Base-by-base conservation (phyloP, 2,329 filamentous ascomycete species). In the Penicillium glabrum region DNA sequence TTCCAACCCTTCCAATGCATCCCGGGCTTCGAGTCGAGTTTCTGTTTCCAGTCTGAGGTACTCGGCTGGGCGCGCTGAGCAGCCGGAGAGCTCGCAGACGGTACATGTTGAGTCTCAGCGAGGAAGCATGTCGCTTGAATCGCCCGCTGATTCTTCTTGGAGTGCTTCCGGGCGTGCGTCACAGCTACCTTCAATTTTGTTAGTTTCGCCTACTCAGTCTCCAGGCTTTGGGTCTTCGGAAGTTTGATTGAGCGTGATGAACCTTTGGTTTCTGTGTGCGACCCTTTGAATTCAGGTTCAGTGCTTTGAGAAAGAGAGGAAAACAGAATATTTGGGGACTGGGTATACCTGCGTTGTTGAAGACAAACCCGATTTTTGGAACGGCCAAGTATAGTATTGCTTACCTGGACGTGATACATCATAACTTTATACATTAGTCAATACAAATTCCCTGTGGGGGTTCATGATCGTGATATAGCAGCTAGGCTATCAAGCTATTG, bases 191-290 rank as follows among this genome's bases (percentile, higher is more conserved):
- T 52, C 39, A 19, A 50, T 54, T 29, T 29, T 44, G 19, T 39
- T 44, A 3, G 50, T 56, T 29, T 41, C 47, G 19, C 33, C 46
- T 4, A 52, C 56, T 27, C 44, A 47, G 1, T 37, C 59, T 35
- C 45, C 57, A 27, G 10, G 55, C 27, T 53, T 58, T 27, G 43
- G 48, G 16, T 43, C 58, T 47, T 58, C 53, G 16, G 57, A 58
- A 27, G 37, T 21, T 29, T 57, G 44, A 46, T 35, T 9, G 2
- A 31, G 11, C 27, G 6, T 35, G 48, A 29, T 27, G 21, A 41
- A 9, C 14, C 10, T 10, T 26, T 9, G 11, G 11, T 19, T 11
- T 11, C 23, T 35, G 16, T 31, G 23, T 41, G 4, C 13, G 11
- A 11, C 29, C 35, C 9, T 10, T 19, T 8, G 13, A 7, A 5